Base-by-base conservation (phyloP, 306 rosid species). In the Datisca glomerata region DNA sequence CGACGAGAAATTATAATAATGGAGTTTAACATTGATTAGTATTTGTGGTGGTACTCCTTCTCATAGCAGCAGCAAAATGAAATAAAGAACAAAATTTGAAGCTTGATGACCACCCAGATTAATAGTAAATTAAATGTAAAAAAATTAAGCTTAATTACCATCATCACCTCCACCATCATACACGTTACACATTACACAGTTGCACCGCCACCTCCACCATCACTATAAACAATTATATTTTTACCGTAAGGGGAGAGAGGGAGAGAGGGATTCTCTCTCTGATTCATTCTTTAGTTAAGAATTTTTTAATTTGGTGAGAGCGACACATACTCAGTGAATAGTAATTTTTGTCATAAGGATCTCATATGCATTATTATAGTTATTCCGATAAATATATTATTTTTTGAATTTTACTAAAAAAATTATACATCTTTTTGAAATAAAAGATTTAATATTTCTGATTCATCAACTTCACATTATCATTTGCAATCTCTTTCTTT, bases 161-260 rank as follows among this genome's bases (percentile, higher is more conserved):
- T 11, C 36, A 31, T 31, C 36, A 31, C 36, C 36, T 8, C 36
- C 36, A 31, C 35, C 35, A 29, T n/a, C 34, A n/a, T n/a, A n/a
- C n/a, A n/a, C n/a, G n/a, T n/a, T n/a, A n/a, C n/a, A n/a, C 36
- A 11, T 31, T 2, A 14, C n/a, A 2, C 36, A 31, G n/a, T 31
- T 31, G 13, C 9, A 14, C 36, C 36, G n/a, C 31, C 31, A 25
- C 31, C 31, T 4, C 31, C 31, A 25, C 36, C 35, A 0, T 13
- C 35, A 8, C 35, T 13, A 31, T 13, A 11, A 31, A 8, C 35
- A 31, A 1, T 8, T 5, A 31, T 13, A 31, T 8, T 31, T 31
- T 8, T 31, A 8, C 35, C 2, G 35, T 31, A 10, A 31, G 35
- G 35, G 35, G 9, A 31, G 35, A 31, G 36, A 31, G 36, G n/a